Evolutionary conservation across 2,329 filamentous ascomycete genomes (phyloP).

Genomic region (Fusarium nanum): DNA sequence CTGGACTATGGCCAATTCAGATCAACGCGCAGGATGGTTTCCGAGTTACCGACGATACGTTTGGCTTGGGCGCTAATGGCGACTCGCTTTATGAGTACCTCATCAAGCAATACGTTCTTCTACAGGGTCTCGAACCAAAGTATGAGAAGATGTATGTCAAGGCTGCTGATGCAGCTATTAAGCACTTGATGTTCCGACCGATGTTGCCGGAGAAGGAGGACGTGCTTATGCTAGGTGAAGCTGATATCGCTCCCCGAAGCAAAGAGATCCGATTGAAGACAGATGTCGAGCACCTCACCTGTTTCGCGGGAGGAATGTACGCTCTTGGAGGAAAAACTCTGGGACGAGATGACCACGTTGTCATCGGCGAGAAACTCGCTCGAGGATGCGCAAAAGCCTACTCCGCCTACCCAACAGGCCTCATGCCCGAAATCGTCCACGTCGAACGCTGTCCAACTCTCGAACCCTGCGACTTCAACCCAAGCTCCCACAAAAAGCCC

Average conservation of each 20-base stretch:
- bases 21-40: conserved; percentile 58
- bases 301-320: conserved; percentile 74
- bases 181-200: conserved; percentile 73
- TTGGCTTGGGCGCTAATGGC: conserved; percentile 61
- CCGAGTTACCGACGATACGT: conserved; percentile 53
- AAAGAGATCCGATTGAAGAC: conserved; percentile 48
- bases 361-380: conserved; percentile 67
- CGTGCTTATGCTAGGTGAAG: conserved; percentile 67
- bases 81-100: conserved; percentile 75
- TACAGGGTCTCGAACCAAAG: conserved; percentile 65
- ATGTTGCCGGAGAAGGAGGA: conserved; percentile 68
- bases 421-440: conserved; percentile 71
- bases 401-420: conserved; percentile 64
- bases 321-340: conserved; percentile 70
- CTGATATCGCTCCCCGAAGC: conserved; percentile 50
- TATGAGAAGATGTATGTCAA: conserved; percentile 54
- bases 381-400: conserved; percentile 74
- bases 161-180: conserved; percentile 67
- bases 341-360: conserved; percentile 61
- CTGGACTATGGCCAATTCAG: conserved; percentile 70
- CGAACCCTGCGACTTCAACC: conserved; percentile 42
- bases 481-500: conserved; percentile 12
- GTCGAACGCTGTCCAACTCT: conserved; percentile 55
- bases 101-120: conserved; percentile 71
- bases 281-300: conserved; percentile 67